Conservation (phyloP, 2,329 filamentous ascomycete species). For the Albophoma yamanashiensis region DNA sequence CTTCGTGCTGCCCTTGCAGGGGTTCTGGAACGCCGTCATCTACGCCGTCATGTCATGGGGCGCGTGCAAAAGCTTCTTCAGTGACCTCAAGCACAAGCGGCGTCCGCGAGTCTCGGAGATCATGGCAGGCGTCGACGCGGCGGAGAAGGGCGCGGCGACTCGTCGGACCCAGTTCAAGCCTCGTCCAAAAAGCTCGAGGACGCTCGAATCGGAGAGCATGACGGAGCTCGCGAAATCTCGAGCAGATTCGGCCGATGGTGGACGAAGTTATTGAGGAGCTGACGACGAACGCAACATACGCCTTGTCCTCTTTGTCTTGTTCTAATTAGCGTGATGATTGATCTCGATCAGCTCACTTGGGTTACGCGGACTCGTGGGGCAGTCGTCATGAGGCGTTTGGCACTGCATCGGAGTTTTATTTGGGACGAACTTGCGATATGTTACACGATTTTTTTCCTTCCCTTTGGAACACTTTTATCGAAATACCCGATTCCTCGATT, state of each 20-base stretch:
- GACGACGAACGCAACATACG: not conserved
- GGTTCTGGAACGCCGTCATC: slow-evolving; percentile 75
- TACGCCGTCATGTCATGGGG: slow-evolving; percentile 61
- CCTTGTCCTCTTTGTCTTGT: not conserved
- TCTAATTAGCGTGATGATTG: not conserved
- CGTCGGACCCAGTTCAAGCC: slow-evolving; percentile 18
- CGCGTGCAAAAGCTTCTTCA: slow-evolving; percentile 42
- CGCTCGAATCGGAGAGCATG: slow-evolving; percentile 39
- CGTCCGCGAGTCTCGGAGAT: slow-evolving; percentile 23
- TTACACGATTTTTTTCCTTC: not conserved
- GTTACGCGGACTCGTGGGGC: not conserved
- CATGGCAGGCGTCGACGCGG: slow-evolving; percentile 12
- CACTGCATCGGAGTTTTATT: not conserved
- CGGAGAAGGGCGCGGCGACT: not conserved
- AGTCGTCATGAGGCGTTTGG: not conserved
- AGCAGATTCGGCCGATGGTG: slow-evolving; percentile 23
- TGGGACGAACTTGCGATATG: not conserved
- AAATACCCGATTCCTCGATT: not conserved
- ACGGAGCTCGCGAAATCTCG: slow-evolving; percentile 34
- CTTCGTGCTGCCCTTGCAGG: slow-evolving; percentile 69
- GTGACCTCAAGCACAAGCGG: slow-evolving; percentile 21
- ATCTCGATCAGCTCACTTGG: not conserved
- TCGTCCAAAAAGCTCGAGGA: slow-evolving; percentile 17
- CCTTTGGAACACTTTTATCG: not conserved
- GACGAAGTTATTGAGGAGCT: not conserved